A percentile compares a stretch with the other conserved stretches of the same genome.
These are phyloP conservation scores for Spathaspora girioi DNA, from an alignment of 805 yeast species.

Conservation along the genomic window DNA sequence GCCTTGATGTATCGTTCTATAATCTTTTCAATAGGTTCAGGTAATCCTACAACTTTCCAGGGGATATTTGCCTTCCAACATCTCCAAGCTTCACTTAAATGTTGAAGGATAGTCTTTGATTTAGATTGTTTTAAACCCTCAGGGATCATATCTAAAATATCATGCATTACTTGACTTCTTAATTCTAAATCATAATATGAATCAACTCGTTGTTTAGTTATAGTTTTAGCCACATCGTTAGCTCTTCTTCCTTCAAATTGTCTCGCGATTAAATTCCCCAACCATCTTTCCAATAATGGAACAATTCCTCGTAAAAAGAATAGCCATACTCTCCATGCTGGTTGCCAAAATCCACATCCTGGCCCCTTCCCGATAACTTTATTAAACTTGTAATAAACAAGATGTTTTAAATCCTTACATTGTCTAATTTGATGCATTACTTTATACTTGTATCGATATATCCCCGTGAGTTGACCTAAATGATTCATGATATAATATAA, in stretches of 20 bases:
- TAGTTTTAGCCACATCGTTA: conserved; percentile 87
- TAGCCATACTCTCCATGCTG: conserved; percentile 97
- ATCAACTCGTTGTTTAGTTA: conserved; percentile 93
- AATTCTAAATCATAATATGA: conserved; percentile 92
- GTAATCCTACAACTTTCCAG: conserved; percentile 96
- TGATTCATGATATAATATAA: conserved; percentile 86
- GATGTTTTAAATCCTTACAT: conserved; percentile 92
- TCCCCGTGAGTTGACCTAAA: conserved; percentile 93
- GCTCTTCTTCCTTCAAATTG: conserved; percentile 95
- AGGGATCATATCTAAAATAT: conserved; percentile 95
- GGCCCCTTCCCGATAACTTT: conserved; percentile 93
- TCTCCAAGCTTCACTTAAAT: conserved; percentile 97
- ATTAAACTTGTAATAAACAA: conserved; percentile 83
- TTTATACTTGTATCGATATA: conserved; percentile 92
- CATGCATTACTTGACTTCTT: conserved; percentile 92
- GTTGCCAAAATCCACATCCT: conserved; percentile 99
- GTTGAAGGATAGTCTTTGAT: conserved; percentile 85
- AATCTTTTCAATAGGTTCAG: conserved; percentile 81
- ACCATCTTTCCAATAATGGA: conserved; percentile 91
- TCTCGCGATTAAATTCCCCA: conserved; percentile 84
- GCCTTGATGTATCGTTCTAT: conserved; percentile 89
- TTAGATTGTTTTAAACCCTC: conserved; percentile 87
- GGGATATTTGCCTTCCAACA: conserved; percentile 99
- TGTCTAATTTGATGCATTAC: conserved; percentile 98
- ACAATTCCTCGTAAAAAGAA: conserved; percentile 87